phyloP scores from a whole-genome alignment of 805 yeast species.

The Candida xyloterini region DNA sequence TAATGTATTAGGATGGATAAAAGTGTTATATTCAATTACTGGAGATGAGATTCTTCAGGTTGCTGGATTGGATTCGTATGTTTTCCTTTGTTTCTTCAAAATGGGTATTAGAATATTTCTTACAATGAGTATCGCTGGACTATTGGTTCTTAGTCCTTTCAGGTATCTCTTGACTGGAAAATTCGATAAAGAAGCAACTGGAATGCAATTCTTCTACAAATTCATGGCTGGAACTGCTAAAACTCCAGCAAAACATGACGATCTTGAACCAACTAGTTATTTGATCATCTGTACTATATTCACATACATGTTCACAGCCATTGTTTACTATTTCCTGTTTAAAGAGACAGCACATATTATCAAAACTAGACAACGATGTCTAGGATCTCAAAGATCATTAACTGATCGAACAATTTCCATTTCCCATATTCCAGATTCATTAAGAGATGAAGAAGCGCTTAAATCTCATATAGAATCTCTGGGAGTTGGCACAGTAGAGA shows the following conservation, averaged over 20 bases:
- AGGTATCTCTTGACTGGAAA: constrained; percentile 51
- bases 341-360: constrained; percentile 48
- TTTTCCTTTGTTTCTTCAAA: constrained; percentile 54
- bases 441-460: constrained; percentile 43
- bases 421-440: constrained; percentile 49
- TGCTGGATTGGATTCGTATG: constrained; percentile 59
- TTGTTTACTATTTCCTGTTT: constrained; percentile 45
- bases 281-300: constrained; percentile 53
- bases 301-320: constrained; percentile 51
- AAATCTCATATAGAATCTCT: constrained; percentile 51
- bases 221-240: constrained; percentile 9
- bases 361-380: constrained; percentile 51
- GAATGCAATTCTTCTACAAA: constrained; percentile 5
- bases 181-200: constrained; percentile 34
- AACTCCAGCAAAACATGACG: constrained; percentile 20
- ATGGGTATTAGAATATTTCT: constrained; percentile 49
- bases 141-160: constrained; percentile 49
- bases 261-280: constrained; percentile 32
- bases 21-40: constrained; percentile 41
- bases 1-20: constrained; percentile 52
- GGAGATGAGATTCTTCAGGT: constrained; percentile 53
- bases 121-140: constrained; percentile 43
- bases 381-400: constrained; percentile 57
- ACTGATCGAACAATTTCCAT: constrained; percentile 58
- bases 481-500: constrained; percentile 54